These are phyloP conservation scores for Primulina eburnea DNA, from an alignment of 257 asterid species.

Conservation along the genomic window DNA sequence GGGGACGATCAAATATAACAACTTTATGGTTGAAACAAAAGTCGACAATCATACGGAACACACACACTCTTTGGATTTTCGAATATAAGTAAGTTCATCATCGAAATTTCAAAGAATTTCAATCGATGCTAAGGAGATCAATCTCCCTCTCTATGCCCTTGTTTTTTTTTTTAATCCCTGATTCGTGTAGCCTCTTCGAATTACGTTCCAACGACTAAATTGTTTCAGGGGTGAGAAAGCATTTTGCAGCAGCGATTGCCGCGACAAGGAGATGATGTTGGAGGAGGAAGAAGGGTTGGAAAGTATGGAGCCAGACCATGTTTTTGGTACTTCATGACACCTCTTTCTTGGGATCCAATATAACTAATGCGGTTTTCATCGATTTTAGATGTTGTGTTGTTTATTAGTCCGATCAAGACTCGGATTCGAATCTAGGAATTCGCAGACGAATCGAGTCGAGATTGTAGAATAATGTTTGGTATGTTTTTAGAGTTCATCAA, in stretches of 20 bases:
- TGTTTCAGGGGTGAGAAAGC: constrained; percentile 72
- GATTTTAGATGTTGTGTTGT: not conserved
- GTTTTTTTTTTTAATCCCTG: too few relatives aligned
- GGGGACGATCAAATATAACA: too few relatives aligned
- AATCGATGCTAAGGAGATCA: not conserved
- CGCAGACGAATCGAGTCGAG: constrained; percentile 25
- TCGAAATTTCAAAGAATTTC: not conserved
- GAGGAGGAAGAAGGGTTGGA: constrained; percentile 48
- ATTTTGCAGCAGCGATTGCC: constrained; percentile 68
- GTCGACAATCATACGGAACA: not conserved
- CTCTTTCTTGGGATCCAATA: constrained; percentile 10
- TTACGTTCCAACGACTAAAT: not conserved
- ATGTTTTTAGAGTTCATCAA: constrained; percentile 22
- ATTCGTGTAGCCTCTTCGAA: not conserved
- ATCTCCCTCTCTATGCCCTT: too few relatives aligned
- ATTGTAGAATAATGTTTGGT: constrained; percentile 24
- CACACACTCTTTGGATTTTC: not conserved
- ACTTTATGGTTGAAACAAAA: not conserved
- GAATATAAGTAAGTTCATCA: not conserved
- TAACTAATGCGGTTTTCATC: constrained; percentile 10
- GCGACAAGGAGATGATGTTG: constrained; percentile 52
- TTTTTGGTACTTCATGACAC: constrained; percentile 28
- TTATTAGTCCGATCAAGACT: constrained; percentile 4
- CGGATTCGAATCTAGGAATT: constrained; percentile 9
- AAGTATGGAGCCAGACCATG: constrained; percentile 34